Evolutionary conservation across 345 rosid species (phyloP).

Genomic region (Lepidium sativum): DNA sequence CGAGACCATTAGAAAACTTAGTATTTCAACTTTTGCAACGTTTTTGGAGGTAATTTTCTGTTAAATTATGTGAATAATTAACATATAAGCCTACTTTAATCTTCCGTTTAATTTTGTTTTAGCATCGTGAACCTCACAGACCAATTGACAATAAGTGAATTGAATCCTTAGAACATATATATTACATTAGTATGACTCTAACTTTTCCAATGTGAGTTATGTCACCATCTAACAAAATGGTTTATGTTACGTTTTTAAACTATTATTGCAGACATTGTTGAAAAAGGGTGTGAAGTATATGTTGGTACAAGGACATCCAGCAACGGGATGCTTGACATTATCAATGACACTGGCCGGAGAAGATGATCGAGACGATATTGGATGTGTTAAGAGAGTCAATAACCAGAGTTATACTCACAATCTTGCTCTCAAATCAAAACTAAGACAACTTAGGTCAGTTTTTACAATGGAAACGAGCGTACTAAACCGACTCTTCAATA

Average conservation of each 20-base stretch:
- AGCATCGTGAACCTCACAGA: neutral
- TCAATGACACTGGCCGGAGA: conserved; percentile 47
- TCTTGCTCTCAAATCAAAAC: conserved; percentile 32
- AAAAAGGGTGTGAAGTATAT: conserved; percentile 63
- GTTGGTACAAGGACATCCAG: conserved; percentile 73
- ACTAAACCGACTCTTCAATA: neutral
- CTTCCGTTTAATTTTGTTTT: too few relatives aligned
- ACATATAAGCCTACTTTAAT: neutral
- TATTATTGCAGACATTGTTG: conserved; percentile 47
- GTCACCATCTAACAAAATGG: too few relatives aligned
- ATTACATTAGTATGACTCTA: too few relatives aligned
- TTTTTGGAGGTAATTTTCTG: conserved; percentile 48
- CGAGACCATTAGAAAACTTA: conserved; percentile 47
- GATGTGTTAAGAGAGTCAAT: conserved; percentile 69
- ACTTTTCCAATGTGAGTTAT: too few relatives aligned
- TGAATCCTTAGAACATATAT: too few relatives aligned
- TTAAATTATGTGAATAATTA: neutral
- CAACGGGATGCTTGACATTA: conserved; percentile 71
- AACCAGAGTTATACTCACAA: conserved; percentile 50
- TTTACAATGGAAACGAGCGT: neutral
- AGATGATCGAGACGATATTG: conserved; percentile 60
- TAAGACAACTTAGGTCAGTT: conserved; percentile 38
- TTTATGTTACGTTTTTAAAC: neutral
- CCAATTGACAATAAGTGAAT: too few relatives aligned
- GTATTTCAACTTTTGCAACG: conserved; percentile 29